Conservation (phyloP, 176 grass and related monocot species). For the Aegilops sharonensis region DNA sequence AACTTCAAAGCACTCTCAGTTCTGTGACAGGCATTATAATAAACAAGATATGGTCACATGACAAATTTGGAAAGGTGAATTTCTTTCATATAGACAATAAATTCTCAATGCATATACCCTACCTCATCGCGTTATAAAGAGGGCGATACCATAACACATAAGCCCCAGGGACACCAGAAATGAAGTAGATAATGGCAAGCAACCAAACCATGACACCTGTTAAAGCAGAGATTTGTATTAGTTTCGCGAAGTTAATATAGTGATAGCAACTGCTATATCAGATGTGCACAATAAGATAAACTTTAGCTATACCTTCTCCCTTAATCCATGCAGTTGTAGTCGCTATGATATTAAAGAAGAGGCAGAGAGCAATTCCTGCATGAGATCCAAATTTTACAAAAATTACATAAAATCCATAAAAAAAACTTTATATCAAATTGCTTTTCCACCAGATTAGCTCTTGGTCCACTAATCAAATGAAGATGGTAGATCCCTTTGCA, state of each 20-base stretch:
- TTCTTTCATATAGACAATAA: conserved; percentile 1
- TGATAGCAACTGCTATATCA: conserved; percentile 15
- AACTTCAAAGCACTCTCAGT: conserved; percentile 96
- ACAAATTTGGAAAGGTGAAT: conserved; percentile 11
- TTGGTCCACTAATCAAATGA: conserved; percentile 9
- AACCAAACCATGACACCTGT: conserved; percentile 91
- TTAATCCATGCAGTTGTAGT: conserved; percentile 93
- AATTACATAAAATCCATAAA: conserved; percentile 9
- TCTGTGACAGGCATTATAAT: conserved; percentile 43
- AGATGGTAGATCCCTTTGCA: conserved; percentile 4
- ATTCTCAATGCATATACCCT: neutral
- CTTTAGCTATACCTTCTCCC: conserved; percentile 64
- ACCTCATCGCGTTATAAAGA: conserved; percentile 98
- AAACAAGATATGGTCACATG: conserved; percentile 9
- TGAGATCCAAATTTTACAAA: conserved; percentile 2
- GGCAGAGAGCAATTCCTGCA: conserved; percentile 65
- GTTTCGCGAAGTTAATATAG: neutral
- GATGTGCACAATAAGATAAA: neutral
- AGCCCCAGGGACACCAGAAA: conserved; percentile 90
- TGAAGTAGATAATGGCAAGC: conserved; percentile 96
- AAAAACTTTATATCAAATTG: neutral
- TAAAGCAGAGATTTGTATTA: conserved; percentile 28
- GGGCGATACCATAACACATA: conserved; percentile 90
- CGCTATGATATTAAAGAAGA: conserved; percentile 90
- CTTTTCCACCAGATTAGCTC: conserved; percentile 4